Base-by-base conservation (phyloP, 2,329 filamentous ascomycete species). In the Scedosporium aurantiacum region DNA sequence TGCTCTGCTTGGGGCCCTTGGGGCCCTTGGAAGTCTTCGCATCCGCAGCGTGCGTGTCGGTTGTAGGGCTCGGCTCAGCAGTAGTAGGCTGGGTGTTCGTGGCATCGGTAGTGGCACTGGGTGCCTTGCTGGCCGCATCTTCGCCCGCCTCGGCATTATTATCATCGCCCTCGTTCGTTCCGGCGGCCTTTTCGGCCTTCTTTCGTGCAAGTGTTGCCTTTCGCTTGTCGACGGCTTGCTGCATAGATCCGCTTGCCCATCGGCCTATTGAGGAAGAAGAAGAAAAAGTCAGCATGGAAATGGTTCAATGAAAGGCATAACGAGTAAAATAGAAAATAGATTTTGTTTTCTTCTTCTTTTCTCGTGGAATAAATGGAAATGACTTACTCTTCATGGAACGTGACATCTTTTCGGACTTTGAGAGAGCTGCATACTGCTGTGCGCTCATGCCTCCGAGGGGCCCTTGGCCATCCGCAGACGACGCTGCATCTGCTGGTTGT, bases 351-450 rank as follows among this genome's bases (percentile, higher is more conserved):
- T 32, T 32, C 37, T 25, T 8, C 14, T n/a, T 41, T 28, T 56
- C 14, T n/a, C n/a, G n/a, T n/a, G n/a, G n/a, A n/a, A 43, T 3
- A 7, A 25, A 2, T 10, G n/a, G 28, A 58, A 41, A 21, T 50
- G 16, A 71, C 78, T 73, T 74, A 84, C 82, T 81, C 74, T 83
- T 83, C 82, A 85, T 85, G 2, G 82, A 84, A 18, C 78, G 78
- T n/a, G 80, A 83, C 82, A 85, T 85, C 75, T 85, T 85, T 72
- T 85, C 82, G 32, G 81, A 83, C 73, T 85, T 85, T 57, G 81
- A 84, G 82, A 85, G 84, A 52, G 79, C 76, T 41, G 79, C 78
- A 66, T 85, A 85, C 60, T 83, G 80, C 72, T 84, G 84, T 23
- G 57, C 61, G 27, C 64, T 63, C 62, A 65, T 62, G 10, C 62